Percentiles rank a stretch among this genome's conserved stretches.
Conservation (phyloP, 2,329 filamentous ascomycete genomes). For the Coniella vitis region DNA sequence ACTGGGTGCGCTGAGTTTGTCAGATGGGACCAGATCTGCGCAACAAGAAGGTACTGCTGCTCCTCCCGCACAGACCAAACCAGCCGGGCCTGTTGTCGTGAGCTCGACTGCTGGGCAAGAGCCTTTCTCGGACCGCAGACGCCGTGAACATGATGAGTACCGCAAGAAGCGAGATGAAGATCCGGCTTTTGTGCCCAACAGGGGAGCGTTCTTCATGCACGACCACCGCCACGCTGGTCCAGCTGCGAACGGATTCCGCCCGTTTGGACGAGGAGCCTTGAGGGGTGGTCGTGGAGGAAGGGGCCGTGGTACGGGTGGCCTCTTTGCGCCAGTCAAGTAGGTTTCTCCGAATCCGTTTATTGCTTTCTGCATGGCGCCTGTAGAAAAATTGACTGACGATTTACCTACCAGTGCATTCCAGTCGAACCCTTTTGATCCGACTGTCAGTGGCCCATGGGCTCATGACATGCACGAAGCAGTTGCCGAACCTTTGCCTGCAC, state of each 20-base stretch:
- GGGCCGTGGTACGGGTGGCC: constrained; percentile 47
- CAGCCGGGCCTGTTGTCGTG: constrained; percentile 45
- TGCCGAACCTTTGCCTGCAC: constrained; percentile 35
- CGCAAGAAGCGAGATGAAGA: constrained; percentile 81
- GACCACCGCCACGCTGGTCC: constrained; percentile 79
- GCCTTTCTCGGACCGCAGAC: constrained; percentile 60
- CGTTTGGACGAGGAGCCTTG: constrained; percentile 51
- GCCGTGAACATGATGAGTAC: constrained; percentile 86
- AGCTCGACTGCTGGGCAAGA: constrained; percentile 50
- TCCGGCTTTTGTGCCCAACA: constrained; percentile 87
- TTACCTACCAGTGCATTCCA: constrained; percentile 33
- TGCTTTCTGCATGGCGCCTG: neutral
- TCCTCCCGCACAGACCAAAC: constrained; percentile 33
- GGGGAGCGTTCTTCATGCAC: constrained; percentile 95
- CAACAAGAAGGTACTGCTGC: constrained; percentile 37
- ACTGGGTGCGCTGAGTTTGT: constrained; percentile 46
- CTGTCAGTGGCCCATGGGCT: constrained; percentile 73
- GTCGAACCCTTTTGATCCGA: constrained; percentile 47
- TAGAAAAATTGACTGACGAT: constrained; percentile 4
- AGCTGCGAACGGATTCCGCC: constrained; percentile 69
- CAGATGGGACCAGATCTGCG: constrained; percentile 33
- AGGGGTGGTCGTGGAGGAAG: constrained; percentile 55
- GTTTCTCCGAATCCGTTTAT: constrained; percentile 26
- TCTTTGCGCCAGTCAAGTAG: constrained; percentile 58
- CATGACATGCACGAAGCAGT: constrained; percentile 87